Evolutionary conservation across 495 filamentous ascomycete species (phyloP), one percentile per base, ranked within the genome.

Genomic region (Penicillium turbatum): DNA sequence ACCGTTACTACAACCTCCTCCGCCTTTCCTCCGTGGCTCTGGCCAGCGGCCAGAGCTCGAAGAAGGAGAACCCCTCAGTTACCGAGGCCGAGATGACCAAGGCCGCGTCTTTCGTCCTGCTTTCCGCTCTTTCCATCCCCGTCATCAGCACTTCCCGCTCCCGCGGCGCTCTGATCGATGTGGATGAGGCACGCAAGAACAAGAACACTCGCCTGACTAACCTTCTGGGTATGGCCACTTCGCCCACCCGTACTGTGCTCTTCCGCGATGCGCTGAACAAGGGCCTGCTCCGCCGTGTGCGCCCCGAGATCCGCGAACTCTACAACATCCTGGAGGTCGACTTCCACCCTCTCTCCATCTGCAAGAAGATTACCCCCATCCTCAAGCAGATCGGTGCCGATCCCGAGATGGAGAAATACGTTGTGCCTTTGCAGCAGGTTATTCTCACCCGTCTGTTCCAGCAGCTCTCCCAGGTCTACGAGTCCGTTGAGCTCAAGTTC

Each of bases 271-370:
- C 90, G 34, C 77, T 96, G 59, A 92, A 87, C 77, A 97, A 97
- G 77, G 86, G 91, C 53, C 83, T 97, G 21, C 80, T 98, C 49
- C 90, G 90, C 73, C 89, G 90, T 60, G 92, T 87, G 47, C 86
- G 88, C 43, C 87, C 92, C 17, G 91, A 97, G 73, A 98, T 97
- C 64, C 87, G 90, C 21, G 89, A 96, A 21, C 81, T 98, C 24
- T 98, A 97, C 82, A 91, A 92, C 71, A 98, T 98, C 66, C 84
- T 98, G 26, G 93, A 98, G 75, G 92, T 97, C 49, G 92, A 98
- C 71, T 98, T 98, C 81, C 93, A 98, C 69, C 93, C 93, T 37
- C 82, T 97, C 38, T 96, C 91, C 24, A 98, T 98, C 70, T 98
- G 93, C 85, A 86, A 95, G 74, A 97, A 96, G 83, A 97, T 98